Base-by-base conservation (phyloP, 192 early-diverging fungal species). In the Coemansia asiatica region DNA sequence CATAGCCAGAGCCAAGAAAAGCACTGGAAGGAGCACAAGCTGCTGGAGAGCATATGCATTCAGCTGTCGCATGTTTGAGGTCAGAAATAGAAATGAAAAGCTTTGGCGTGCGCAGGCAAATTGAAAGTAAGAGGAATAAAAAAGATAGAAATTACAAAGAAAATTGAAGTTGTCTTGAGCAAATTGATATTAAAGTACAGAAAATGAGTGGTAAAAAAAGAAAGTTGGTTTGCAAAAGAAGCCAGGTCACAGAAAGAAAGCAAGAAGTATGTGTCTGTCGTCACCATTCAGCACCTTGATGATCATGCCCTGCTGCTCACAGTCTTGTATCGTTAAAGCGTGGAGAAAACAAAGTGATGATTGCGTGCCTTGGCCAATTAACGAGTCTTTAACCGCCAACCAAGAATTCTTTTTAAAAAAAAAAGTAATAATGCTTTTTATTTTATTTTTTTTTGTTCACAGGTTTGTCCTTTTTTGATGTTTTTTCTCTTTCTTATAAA, bases 21-120 rank as follows among this genome's bases (percentile, higher is more conserved):
- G 47, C 33, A 53, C 28, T 4, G n/a, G n/a, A n/a, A 60, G 35
- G 27, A 60, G 58, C 33, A 29, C 58, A 48, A 61, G n/a, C 28
- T 46, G n/a, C 28, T 46, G 19, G 16, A 47, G 38, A 9, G 2
- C 21, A 15, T 22, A 25, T 28, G 33, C 29, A 26, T 40, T 33
- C 15, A 40, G 57, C 44, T 50, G 66, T 54, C 56, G 66, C 57
- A 60, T 27, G 25, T 27, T 54, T 27, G n/a, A n/a, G n/a, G n/a
- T n/a, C n/a, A n/a, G n/a, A n/a, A n/a, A 44, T 23, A 44, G 3
- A 40, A 21, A 8, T 44, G 4, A 6, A 59, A 2, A 51, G 15
- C 12, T 13, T 51, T 7, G 15, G 50, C 19, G 22, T 25, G 4
- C 23, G 22, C 2, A 51, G 25, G 21, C 19, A 7, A 26, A 6